Evolutionary conservation across 345 rosid genomes (phyloP).

Genomic region (Carallia pectinifolia): DNA sequence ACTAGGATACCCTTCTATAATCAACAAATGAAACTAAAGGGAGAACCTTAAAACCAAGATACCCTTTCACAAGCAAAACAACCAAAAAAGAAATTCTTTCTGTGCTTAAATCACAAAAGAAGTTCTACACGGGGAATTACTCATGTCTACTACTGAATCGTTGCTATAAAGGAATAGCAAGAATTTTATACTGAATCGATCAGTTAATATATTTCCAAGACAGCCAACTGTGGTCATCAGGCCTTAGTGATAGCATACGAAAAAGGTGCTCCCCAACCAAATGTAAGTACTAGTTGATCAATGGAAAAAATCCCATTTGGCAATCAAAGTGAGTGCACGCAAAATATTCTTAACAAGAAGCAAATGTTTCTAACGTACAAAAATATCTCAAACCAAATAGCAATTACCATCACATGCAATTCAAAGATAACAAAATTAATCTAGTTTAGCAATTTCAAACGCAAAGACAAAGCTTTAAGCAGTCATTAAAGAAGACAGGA

Average conservation of each 20-base stretch:
- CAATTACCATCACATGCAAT: not conserved
- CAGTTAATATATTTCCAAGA: not conserved
- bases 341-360: not conserved
- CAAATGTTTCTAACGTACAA: not conserved
- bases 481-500: too few relatives aligned
- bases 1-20: not conserved
- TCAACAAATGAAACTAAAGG: slow-evolving; percentile 9
- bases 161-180: not conserved
- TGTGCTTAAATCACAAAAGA: not conserved
- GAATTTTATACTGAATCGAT: not conserved
- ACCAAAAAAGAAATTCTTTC: not conserved
- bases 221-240: not conserved
- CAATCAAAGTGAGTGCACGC: not conserved
- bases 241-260: not conserved
- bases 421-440: not conserved
- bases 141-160: not conserved
- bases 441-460: not conserved
- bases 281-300: not conserved
- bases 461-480: too few relatives aligned
- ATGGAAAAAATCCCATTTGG: not conserved
- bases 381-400: not conserved
- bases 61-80: not conserved
- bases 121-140: not conserved
- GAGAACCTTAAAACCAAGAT: not conserved
- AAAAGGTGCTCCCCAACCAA: not conserved